Evolutionary conservation across 306 rosid species (phyloP), one percentile per base, ranked within the genome.

Genomic region (Mimosa bimucronata): DNA sequence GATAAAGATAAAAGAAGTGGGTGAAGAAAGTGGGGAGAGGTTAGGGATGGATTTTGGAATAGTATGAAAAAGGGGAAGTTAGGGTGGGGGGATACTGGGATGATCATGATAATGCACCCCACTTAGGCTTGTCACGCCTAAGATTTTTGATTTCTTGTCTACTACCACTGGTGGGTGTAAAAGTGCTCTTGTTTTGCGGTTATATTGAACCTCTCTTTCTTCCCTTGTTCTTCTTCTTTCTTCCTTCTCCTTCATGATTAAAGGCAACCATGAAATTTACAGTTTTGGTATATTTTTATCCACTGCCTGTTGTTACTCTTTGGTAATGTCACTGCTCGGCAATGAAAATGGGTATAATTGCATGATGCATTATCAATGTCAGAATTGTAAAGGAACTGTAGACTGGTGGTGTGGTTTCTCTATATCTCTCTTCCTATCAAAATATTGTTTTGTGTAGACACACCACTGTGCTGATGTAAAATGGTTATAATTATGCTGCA

Each of bases 111-210:
- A 80, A 76, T 84, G 92, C 90, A 87, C 91, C 89, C 91, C 94
- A 90, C 94, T 85, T 82, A 70, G 86, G 90, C 66, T 72, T 81
- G 89, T 81, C 95, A 91, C 95, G 95, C 95, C 92, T 87, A 74
- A 77, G 90, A 89, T 78, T 89, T 88, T 88, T 86, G 83, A 77
- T 80, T 37, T 61, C 18, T 78, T 76, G 84, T 83, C 45, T 83
- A 79, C 87, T 87, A 76, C 40, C 82, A 79, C 87, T 87, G 80
- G 83, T 87, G 85, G 81, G 76, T 75, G 70, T 79, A 80, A 86
- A 85, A 85, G 89, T 88, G 83, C 87, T 76, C 82, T 60, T 81
- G 46, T 19, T 31, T 84, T 80, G 26, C 73, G 85, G 30, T 80
- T 83, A 75, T 60, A 41, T 84, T 79, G 48, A 62, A 75, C 74